Evolutionary conservation across 2,329 filamentous ascomycete genomes (phyloP).

Genomic region (Colletotrichum gloeosporioides): DNA sequence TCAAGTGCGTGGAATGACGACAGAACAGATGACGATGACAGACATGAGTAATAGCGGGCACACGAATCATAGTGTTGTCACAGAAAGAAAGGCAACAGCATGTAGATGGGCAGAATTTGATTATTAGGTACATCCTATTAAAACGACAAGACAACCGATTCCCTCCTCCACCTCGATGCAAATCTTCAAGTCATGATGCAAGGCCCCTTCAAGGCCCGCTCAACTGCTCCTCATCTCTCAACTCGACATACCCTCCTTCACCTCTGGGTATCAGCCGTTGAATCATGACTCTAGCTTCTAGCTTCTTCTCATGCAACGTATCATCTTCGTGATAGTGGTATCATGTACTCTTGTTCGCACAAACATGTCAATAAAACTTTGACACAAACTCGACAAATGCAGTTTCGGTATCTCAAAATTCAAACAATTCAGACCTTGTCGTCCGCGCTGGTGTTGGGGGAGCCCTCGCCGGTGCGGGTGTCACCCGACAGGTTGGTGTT

Average conservation of each 20-base stretch:
- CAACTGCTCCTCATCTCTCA: not conserved
- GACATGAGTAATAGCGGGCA: not conserved
- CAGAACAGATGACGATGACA: too few relatives aligned
- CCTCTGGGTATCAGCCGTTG: not conserved
- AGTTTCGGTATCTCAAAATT: not conserved
- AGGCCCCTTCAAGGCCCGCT: not conserved
- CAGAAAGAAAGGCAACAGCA: not conserved
- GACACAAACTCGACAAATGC: not conserved
- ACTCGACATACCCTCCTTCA: not conserved
- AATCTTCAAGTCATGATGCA: not conserved
- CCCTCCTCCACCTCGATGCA: not conserved
- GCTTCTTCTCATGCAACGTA: not conserved
- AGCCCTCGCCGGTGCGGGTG: conserved; percentile 16
- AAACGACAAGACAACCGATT: not conserved
- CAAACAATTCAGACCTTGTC: conserved; percentile 7
- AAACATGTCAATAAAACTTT: not conserved
- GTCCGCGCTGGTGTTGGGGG: conserved; percentile 7
- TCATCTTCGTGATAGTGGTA: conserved; percentile 14
- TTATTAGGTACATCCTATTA: conserved; percentile 4
- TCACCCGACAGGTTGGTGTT: conserved; percentile 22
- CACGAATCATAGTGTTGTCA: rapidly evolving
- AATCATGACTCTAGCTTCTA: not conserved
- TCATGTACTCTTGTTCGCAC: conserved; percentile 11
- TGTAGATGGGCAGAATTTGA: not conserved
- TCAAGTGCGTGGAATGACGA: too few relatives aligned